Percentiles rank a stretch among this genome's conserved stretches.
Evolutionary conservation across 306 rosid species (phyloP).

Genomic region (Lathyrus sativus): DNA sequence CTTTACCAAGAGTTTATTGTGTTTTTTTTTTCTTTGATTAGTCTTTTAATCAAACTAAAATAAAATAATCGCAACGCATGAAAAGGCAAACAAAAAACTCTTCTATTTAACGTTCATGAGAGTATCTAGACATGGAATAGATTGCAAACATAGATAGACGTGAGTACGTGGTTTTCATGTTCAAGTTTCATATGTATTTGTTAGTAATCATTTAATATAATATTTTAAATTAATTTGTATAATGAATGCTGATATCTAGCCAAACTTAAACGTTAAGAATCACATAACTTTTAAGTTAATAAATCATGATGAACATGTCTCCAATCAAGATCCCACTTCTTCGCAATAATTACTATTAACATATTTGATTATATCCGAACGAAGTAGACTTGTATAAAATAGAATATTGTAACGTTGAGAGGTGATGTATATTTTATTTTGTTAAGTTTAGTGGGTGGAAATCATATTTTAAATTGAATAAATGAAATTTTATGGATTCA

Average conservation of each 20-base stretch:
- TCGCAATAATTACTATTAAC: constrained; percentile 2
- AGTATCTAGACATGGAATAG: constrained; percentile 14
- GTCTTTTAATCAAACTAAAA: background rate
- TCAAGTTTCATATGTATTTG: background rate
- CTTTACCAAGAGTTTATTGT: too few species aligned
- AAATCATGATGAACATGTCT: constrained; percentile 14
- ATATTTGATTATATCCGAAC: background rate
- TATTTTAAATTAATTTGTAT: too few species aligned
- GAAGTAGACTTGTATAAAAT: constrained; percentile 2
- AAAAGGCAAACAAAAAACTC: background rate
- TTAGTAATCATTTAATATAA: too few species aligned
- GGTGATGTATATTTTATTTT: background rate
- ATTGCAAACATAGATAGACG: constrained; percentile 21
- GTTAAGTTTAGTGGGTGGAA: too few species aligned
- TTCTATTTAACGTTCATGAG: background rate
- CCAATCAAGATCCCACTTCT: constrained; percentile 4
- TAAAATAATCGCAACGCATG: background rate
- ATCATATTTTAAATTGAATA: too few species aligned
- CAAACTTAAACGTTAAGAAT: too few species aligned
- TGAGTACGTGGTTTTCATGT: constrained; percentile 33
- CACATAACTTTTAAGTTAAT: background rate
- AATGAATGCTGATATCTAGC: too few species aligned
- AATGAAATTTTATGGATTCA: too few species aligned
- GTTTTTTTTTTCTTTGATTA: too few species aligned
- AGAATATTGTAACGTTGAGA: constrained; percentile 1